Evolutionary conservation across 805 yeast genomes (phyloP).

Genomic region (Myxozyma mucilagina): DNA sequence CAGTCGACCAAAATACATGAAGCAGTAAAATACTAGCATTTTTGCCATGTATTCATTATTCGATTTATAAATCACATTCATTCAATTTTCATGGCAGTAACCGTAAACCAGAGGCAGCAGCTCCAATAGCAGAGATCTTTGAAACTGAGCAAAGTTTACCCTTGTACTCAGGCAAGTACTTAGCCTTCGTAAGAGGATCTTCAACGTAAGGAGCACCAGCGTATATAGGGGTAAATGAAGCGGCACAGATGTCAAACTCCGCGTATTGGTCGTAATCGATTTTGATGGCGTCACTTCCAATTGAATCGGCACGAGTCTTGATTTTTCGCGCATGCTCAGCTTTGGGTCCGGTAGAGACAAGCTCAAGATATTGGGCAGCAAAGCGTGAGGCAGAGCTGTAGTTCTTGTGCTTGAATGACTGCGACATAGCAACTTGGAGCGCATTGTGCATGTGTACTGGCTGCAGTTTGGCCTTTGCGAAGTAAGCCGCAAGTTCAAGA

Average conservation of each 20-base stretch:
- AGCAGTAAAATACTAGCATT: not conserved
- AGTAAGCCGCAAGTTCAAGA: slow-evolving; percentile 92
- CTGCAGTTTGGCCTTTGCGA: slow-evolving; percentile 80
- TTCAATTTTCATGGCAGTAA: slow-evolving; percentile 34
- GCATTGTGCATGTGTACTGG: slow-evolving; percentile 85
- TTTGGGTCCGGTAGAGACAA: slow-evolving; percentile 66
- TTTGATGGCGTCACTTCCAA: slow-evolving; percentile 83
- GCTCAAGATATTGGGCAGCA: slow-evolving; percentile 77
- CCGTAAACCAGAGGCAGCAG: slow-evolving; percentile 88
- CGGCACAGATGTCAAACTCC: slow-evolving; percentile 85
- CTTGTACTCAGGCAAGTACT: slow-evolving; percentile 71
- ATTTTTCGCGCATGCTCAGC: slow-evolving; percentile 80
- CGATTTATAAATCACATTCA: not conserved
- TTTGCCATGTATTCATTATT: not conserved
- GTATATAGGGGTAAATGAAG: slow-evolving; percentile 85
- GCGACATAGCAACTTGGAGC: slow-evolving; percentile 91
- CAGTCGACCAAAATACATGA: not conserved
- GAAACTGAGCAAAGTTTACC: slow-evolving; percentile 81
- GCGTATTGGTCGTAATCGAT: slow-evolving; percentile 92
- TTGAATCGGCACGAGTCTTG: slow-evolving; percentile 73
- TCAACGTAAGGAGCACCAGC: slow-evolving; percentile 63
- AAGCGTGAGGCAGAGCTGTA: slow-evolving; percentile 85
- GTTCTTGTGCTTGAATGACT: slow-evolving; percentile 84
- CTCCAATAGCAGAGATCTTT: slow-evolving; percentile 76
- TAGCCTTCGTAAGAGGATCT: slow-evolving; percentile 89